A percentile compares a stretch with the other conserved stretches of the same genome.
phyloP scores from a whole-genome alignment of 2,329 filamentous ascomycete species.

The Penicillium sp. region DNA sequence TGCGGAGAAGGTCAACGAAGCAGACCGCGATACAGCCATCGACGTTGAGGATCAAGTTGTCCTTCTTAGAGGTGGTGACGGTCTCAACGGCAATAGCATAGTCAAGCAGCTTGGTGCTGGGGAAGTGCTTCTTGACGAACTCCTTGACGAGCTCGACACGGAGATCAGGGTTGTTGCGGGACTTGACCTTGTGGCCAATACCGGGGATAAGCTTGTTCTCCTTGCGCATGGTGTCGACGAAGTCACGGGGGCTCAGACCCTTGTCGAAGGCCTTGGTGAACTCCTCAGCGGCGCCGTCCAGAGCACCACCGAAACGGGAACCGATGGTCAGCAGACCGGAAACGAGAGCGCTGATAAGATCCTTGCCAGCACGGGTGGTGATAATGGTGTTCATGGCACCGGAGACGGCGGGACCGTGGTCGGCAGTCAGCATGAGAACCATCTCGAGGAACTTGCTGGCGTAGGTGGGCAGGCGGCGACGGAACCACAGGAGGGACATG shows the following conservation, averaged over 20 bases:
- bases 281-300: slow-evolving; percentile 96
- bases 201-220: slow-evolving; percentile 99
- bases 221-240: slow-evolving; percentile 98
- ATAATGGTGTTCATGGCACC: slow-evolving; percentile 99
- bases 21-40: slow-evolving; percentile 97
- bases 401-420: slow-evolving; percentile 97
- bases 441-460: slow-evolving; percentile 99
- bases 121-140: slow-evolving; percentile 96
- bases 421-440: slow-evolving; percentile 99
- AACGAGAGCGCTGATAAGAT: slow-evolving; percentile 91
- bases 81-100: slow-evolving; percentile 97
- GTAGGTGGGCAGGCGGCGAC: slow-evolving; percentile 89
- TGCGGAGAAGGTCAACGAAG: slow-evolving; percentile 96
- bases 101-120: slow-evolving; percentile 95
- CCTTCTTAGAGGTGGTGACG: slow-evolving; percentile 99
- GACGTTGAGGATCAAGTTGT: slow-evolving; percentile 99
- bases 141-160: slow-evolving; percentile 99
- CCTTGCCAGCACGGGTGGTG: slow-evolving; percentile 98
- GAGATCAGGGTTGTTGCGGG: slow-evolving; percentile 98
- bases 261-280: slow-evolving; percentile 98
- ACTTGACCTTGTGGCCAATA: slow-evolving; percentile 99
- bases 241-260: slow-evolving; percentile 96
- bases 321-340: slow-evolving; percentile 97
- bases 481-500: slow-evolving; percentile 99
- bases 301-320: slow-evolving; percentile 95